Conservation (phyloP, 768 basidiomycete genomes). For the Boletus rubroflammeus region DNA sequence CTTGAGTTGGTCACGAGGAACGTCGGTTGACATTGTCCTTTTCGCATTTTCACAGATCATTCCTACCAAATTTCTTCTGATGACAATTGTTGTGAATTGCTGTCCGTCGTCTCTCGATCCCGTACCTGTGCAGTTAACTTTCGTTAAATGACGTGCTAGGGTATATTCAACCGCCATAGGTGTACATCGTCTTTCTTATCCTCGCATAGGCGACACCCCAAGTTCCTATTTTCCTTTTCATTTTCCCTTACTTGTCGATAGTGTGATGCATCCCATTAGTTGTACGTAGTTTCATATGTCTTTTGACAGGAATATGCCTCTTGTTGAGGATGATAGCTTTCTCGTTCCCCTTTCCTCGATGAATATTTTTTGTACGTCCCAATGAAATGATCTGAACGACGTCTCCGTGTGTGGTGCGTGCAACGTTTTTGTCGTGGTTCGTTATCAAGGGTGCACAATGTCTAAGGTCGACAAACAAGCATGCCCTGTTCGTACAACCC, state of each 20-base stretch:
- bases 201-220: constrained; percentile 19
- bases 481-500: constrained; percentile 59
- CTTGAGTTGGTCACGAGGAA: neutral
- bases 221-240: neutral
- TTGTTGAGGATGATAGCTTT: neutral
- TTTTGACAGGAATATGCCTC: constrained; percentile 5
- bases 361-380: constrained; percentile 15
- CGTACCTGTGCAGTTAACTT: constrained; percentile 7
- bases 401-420: neutral
- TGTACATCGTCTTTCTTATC: constrained; percentile 14
- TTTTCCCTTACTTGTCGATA: neutral
- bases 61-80: constrained; percentile 63
- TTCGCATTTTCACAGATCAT: constrained; percentile 37
- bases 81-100: constrained; percentile 3
- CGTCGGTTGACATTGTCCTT: neutral
- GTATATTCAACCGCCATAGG: constrained; percentile 18
- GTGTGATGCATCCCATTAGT: neutral
- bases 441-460: neutral
- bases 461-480: constrained; percentile 43
- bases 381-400: constrained; percentile 1
- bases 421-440: neutral
- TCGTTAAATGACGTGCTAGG: constrained; percentile 15
- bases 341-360: neutral
- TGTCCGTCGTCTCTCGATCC: constrained; percentile 13
- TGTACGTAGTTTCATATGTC: neutral